Evolutionary conservation across 1,284 basidiomycete genomes (phyloP).

Genomic region (Exobasidium cylindrosporum): DNA sequence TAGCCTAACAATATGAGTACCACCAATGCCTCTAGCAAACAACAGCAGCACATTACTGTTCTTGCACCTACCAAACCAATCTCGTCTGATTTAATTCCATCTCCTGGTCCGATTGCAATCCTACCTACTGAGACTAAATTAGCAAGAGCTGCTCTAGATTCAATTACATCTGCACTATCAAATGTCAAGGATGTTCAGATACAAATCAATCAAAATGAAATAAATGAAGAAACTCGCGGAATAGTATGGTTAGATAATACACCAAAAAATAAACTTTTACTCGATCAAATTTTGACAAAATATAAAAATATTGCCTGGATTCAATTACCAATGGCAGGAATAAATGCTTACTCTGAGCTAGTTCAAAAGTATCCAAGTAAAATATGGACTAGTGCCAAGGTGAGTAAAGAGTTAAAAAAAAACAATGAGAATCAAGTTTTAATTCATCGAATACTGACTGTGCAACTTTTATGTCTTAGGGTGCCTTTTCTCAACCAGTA

Average conservation of each 20-base stretch:
- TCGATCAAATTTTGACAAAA: constrained; percentile 13
- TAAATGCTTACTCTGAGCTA: constrained; percentile 24
- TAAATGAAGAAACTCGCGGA: constrained; percentile 11
- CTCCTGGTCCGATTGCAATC: background rate
- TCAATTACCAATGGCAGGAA: constrained; percentile 40
- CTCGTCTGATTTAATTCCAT: background rate
- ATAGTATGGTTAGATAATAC: constrained; percentile 22
- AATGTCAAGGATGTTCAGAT: background rate
- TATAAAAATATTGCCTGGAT: constrained; percentile 22
- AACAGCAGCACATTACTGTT: background rate
- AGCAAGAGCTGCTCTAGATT: background rate
- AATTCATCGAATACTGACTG: too few species aligned
- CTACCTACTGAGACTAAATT: background rate
- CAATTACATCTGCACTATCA: background rate
- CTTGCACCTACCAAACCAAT: background rate
- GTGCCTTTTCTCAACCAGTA: constrained; percentile 28
- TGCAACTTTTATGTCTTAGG: too few species aligned
- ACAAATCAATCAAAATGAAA: constrained; percentile 1
- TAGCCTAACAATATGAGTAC: too few species aligned
- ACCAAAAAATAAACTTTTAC: background rate
- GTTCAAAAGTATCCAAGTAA: constrained; percentile 16
- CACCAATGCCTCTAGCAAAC: too few species aligned
- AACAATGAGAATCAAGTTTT: background rate
- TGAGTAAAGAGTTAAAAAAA: constrained; percentile 12
- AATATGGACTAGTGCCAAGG: constrained; percentile 37